phyloP scores from a whole-genome alignment of 2,329 filamentous ascomycete species.

The Alternaria triticimaculans region DNA sequence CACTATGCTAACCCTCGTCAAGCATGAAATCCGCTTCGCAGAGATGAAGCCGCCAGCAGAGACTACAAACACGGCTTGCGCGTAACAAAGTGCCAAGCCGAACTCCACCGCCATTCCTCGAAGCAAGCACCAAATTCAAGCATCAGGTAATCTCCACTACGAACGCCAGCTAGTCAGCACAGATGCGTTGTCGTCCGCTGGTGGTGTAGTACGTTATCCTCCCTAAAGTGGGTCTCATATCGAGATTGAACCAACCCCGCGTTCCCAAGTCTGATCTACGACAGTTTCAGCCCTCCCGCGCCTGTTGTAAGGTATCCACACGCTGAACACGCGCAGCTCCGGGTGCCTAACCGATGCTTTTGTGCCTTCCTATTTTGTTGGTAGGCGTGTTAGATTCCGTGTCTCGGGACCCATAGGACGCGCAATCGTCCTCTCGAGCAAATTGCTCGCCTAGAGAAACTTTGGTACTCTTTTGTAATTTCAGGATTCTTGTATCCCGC shows the following conservation, averaged over 20 bases:
- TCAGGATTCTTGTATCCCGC: constrained; percentile 3
- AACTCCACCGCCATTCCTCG: constrained; percentile 17
- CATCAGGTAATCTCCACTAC: constrained; percentile 27
- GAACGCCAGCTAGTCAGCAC: constrained; percentile 14
- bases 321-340: constrained; percentile 6
- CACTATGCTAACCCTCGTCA: constrained; percentile 14
- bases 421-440: constrained; percentile 24
- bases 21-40: constrained; percentile 17
- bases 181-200: constrained; percentile 26
- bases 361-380: constrained; percentile 29
- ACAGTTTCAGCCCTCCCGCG: constrained; percentile 8
- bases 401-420: constrained; percentile 33
- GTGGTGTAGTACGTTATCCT: constrained; percentile 14
- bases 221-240: constrained; percentile 26
- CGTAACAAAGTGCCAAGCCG: constrained; percentile 20
- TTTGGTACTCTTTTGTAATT: constrained; percentile 9
- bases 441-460: constrained; percentile 10
- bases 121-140: constrained; percentile 15
- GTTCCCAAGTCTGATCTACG: constrained; percentile 19
- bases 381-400: constrained; percentile 16
- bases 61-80: constrained; percentile 13
- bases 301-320: constrained; percentile 8
- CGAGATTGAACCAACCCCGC: constrained; percentile 30
- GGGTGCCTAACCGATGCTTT: constrained; percentile 7
- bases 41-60: constrained; percentile 9